Base-by-base conservation (phyloP, 495 filamentous ascomycete genomes). In the Cercophora sp. region DNA sequence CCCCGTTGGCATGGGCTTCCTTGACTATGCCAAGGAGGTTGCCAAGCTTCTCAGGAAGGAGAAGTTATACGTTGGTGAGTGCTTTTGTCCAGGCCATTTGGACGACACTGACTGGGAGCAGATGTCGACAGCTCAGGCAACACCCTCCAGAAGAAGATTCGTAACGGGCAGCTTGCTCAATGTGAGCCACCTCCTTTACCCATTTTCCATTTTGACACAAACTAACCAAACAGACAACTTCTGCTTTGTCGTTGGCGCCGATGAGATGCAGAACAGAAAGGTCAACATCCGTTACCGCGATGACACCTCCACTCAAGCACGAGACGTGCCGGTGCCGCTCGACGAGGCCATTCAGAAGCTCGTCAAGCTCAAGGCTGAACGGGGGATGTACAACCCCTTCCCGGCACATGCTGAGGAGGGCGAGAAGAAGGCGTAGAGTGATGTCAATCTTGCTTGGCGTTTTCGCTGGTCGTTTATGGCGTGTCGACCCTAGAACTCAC, bases 61-160 rank as follows among this genome's bases (percentile, higher is more conserved):
- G 59, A 51, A 45, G 18, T 56, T 69, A 54, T 47, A 89, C 65
- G 89, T 85, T 18, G 64, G 64, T 67, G 59, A 52, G 64, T 63
- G 19, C 32, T 22, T 4, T 11, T 8, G 6, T 22, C 29, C 36
- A 16, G 9, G 5, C 10, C 5, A 9, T n/a, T 16, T 20, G 4
- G 8, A n/a, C 8, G 2, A 8, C 35, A 11, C 45, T 54, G 23
- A 58, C 40, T 10, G 11, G 3, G 10, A 19, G 8, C 9, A 66
- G 93, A 97, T 68, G 78, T 95, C 39, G 93, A 97, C 55, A 74
- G 92, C 56, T 87, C 79, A 49, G 89, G 88, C 44, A 96, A 98
- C 67, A 97, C 93, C 5, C 76, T 98, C 71, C 85, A 91, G 62
- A 96, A 96, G 83, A 96, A 97, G 80, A 91, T 97, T 51, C 84